phyloP scores from a whole-genome alignment of 2,329 filamentous ascomycete species.

The Chrysoporthe cubensis region DNA sequence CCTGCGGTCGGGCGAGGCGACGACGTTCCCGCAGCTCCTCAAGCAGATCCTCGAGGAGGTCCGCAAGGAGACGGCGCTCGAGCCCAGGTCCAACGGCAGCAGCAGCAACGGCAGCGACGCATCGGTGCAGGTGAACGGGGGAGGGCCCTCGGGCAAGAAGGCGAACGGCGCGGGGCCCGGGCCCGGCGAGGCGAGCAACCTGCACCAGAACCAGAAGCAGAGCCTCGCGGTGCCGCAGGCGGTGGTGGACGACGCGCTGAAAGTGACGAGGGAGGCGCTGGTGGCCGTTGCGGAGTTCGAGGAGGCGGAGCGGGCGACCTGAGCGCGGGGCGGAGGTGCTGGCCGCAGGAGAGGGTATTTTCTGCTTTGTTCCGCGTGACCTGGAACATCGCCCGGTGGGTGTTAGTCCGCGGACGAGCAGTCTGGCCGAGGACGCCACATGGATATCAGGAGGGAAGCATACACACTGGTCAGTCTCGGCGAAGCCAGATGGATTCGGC shows the following conservation, averaged over 20 bases:
- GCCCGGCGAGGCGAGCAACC: constrained; percentile 30
- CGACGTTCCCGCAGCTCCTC: constrained; percentile 65
- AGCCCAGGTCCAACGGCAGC: constrained; percentile 32
- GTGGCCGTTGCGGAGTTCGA: constrained; percentile 53
- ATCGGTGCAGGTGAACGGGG: constrained; percentile 36
- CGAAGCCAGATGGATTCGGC: background rate
- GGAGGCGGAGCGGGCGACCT: constrained; percentile 28
- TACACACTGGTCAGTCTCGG: background rate
- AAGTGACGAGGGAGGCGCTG: constrained; percentile 61
- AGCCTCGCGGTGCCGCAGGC: constrained; percentile 60
- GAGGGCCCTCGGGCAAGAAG: constrained; percentile 18
- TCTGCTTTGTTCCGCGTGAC: background rate
- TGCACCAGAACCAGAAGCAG: constrained; percentile 31
- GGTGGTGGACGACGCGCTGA: constrained; percentile 66
- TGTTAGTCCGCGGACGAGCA: background rate
- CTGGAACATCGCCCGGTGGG: background rate
- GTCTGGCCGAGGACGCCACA: background rate
- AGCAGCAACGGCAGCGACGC: constrained; percentile 22
- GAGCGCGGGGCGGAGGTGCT: background rate
- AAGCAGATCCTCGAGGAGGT: constrained; percentile 65
- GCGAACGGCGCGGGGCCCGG: constrained; percentile 37
- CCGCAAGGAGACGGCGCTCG: constrained; percentile 49
- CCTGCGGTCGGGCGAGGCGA: constrained; percentile 62
- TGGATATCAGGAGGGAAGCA: background rate
- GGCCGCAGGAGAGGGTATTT: background rate